Evolutionary conservation across 768 basidiomycete species (phyloP).

Genomic region (Termitomyces heimii): DNA sequence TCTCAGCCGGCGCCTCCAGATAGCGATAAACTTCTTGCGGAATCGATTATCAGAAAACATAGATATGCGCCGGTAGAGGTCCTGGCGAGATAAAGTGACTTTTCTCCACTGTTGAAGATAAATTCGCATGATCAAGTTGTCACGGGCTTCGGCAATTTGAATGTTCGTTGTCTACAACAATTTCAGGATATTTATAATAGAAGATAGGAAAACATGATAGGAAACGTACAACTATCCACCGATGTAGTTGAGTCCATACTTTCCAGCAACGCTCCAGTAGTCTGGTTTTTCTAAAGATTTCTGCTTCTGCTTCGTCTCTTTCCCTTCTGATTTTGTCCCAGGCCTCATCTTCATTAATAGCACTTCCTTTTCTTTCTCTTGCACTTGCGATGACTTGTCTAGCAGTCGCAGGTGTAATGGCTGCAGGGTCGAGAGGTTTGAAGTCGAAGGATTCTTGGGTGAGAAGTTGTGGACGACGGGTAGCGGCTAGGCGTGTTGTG

Average conservation of each 20-base stretch:
- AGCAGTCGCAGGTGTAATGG: constrained; percentile 16
- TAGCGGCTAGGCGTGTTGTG: constrained; percentile 37
- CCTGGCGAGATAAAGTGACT: constrained; percentile 26
- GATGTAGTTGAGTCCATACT: constrained; percentile 64
- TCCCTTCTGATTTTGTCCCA: constrained; percentile 74
- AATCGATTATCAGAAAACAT: constrained; percentile 37
- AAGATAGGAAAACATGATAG: not conserved
- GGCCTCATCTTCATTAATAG: constrained; percentile 65
- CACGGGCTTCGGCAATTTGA: constrained; percentile 66
- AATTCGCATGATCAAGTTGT: constrained; percentile 55
- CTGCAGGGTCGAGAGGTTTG: constrained; percentile 11
- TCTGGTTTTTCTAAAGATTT: constrained; percentile 55
- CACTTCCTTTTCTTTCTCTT: constrained; percentile 39
- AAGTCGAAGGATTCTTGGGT: constrained; percentile 14
- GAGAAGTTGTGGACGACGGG: constrained; percentile 17
- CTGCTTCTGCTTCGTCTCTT: constrained; percentile 67
- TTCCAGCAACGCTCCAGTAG: constrained; percentile 69
- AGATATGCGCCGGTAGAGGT: constrained; percentile 37
- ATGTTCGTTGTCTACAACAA: constrained; percentile 54
- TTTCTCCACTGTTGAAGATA: constrained; percentile 59
- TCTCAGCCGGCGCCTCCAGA: constrained; percentile 52
- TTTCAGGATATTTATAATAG: not conserved
- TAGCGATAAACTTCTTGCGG: constrained; percentile 32
- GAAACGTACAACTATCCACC: constrained; percentile 67
- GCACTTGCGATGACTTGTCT: constrained; percentile 23